phyloP scores from a whole-genome alignment of 805 yeast species.

The Brettanomyces bruxellensis region DNA sequence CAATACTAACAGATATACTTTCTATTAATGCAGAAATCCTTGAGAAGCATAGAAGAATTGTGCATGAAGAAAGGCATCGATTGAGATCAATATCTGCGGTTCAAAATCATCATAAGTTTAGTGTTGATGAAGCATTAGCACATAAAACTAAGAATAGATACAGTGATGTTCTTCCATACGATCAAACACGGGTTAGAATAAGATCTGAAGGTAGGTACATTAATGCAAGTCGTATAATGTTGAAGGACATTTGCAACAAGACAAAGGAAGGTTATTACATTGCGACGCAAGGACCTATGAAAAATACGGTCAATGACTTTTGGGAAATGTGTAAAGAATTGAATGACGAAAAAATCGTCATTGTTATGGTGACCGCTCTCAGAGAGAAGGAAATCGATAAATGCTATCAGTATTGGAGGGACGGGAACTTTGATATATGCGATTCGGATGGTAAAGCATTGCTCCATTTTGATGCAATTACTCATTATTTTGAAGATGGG shows the following conservation, averaged over 20 bases:
- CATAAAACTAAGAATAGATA: constrained; percentile 38
- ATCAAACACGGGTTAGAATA: constrained; percentile 32
- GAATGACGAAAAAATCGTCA: constrained; percentile 27
- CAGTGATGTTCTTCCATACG: constrained; percentile 57
- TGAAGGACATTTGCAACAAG: constrained; percentile 7
- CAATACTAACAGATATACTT: too few relatives aligned
- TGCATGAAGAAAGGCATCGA: not conserved
- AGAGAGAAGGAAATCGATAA: constrained; percentile 30
- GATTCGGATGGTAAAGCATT: not conserved
- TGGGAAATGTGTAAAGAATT: constrained; percentile 39
- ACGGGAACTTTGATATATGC: constrained; percentile 1
- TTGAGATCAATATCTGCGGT: not conserved
- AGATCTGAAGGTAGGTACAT: constrained; percentile 34
- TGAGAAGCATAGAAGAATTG: not conserved
- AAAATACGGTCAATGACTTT: constrained; percentile 68
- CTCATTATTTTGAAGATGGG: not conserved
- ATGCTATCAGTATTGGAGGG: constrained; percentile 20
- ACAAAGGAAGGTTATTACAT: constrained; percentile 34
- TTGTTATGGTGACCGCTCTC: constrained; percentile 71
- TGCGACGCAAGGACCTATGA: constrained; percentile 86
- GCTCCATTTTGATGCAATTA: not conserved
- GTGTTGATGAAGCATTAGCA: not conserved
- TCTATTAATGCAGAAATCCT: not conserved
- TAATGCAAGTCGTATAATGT: constrained; percentile 27
- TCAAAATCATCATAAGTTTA: not conserved